phyloP scores from a whole-genome alignment of 129 eudicot species.

The Sambucus nigra region DNA sequence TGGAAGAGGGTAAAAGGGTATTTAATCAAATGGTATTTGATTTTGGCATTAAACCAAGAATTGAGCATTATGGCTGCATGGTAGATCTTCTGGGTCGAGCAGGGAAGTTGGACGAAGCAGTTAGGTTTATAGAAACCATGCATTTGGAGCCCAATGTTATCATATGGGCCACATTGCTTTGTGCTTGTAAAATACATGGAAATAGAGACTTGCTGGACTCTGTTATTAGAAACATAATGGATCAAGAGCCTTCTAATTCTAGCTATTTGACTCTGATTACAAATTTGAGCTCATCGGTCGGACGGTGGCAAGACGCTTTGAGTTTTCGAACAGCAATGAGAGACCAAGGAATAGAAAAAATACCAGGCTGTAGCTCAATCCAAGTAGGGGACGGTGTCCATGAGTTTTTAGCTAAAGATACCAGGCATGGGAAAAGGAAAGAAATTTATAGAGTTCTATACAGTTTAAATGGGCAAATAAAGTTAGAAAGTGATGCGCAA shows the following conservation, averaged over 20 bases:
- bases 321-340: slow-evolving; percentile 38
- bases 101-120: slow-evolving; percentile 46
- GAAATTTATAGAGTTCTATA: slow-evolving; percentile 40
- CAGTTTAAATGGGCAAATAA: slow-evolving; percentile 35
- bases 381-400: slow-evolving; percentile 47
- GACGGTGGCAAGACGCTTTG: slow-evolving; percentile 48
- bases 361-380: slow-evolving; percentile 61
- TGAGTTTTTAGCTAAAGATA: slow-evolving; percentile 60
- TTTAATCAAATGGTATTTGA: slow-evolving; percentile 32
- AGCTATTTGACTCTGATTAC: slow-evolving; percentile 43
- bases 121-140: slow-evolving; percentile 40
- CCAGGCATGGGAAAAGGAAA: slow-evolving; percentile 36
- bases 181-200: slow-evolving; percentile 47
- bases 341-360: slow-evolving; percentile 30
- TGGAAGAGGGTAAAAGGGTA: slow-evolving; percentile 44
- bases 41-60: slow-evolving; percentile 33
- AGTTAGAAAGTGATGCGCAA: slow-evolving; percentile 9
- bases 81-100: slow-evolving; percentile 56
- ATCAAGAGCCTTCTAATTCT: slow-evolving; percentile 34
- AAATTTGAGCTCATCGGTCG: slow-evolving; percentile 42
- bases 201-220: slow-evolving; percentile 34
- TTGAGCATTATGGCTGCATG: slow-evolving; percentile 65
- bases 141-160: slow-evolving; percentile 40
- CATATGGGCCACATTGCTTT: slow-evolving; percentile 51
- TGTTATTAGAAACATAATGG: slow-evolving; percentile 34